Evolutionary conservation across 306 rosid species (phyloP).

Genomic region (Vigna mungo): DNA sequence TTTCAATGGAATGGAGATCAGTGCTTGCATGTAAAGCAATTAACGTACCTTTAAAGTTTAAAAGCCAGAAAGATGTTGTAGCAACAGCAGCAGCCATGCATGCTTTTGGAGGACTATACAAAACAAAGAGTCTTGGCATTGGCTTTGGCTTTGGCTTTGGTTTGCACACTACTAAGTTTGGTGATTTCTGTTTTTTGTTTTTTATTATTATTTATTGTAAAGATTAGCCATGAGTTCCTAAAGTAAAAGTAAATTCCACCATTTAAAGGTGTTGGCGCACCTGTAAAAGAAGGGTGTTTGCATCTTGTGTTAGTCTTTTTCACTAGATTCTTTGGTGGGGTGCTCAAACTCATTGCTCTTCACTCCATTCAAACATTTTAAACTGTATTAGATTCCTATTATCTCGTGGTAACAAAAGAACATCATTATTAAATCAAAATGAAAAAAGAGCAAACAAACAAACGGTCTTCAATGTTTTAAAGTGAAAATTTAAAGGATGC

Average conservation of each 20-base stretch:
- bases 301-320: slow-evolving; percentile 64
- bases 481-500: slow-evolving; percentile 51
- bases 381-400: slow-evolving; percentile 45
- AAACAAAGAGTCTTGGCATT: slow-evolving; percentile 39
- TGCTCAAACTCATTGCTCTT: slow-evolving; percentile 58
- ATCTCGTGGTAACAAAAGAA: slow-evolving; percentile 40
- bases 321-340: slow-evolving; percentile 60
- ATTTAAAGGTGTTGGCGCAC: slow-evolving; percentile 64
- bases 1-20: slow-evolving; percentile 41
- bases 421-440: slow-evolving; percentile 16
- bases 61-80: slow-evolving; percentile 36
- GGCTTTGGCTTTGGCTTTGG: slow-evolving; percentile 58
- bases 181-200: slow-evolving; percentile 25
- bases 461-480: slow-evolving; percentile 48
- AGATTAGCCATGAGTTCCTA: slow-evolving; percentile 58
- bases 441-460: slow-evolving; percentile 33
- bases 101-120: slow-evolving; percentile 48
- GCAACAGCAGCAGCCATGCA: slow-evolving; percentile 44
- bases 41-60: slow-evolving; percentile 42
- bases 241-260: slow-evolving; percentile 72
- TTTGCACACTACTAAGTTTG: slow-evolving; percentile 50
- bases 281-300: slow-evolving; percentile 61
- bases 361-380: slow-evolving; percentile 58
- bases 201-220: slow-evolving; percentile 41
- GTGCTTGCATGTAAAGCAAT: slow-evolving; percentile 56